A percentile compares a stretch with the other conserved stretches of the same genome.
phyloP scores from a whole-genome alignment of 176 grass and related monocot species.

The Saccharum officinarum region DNA sequence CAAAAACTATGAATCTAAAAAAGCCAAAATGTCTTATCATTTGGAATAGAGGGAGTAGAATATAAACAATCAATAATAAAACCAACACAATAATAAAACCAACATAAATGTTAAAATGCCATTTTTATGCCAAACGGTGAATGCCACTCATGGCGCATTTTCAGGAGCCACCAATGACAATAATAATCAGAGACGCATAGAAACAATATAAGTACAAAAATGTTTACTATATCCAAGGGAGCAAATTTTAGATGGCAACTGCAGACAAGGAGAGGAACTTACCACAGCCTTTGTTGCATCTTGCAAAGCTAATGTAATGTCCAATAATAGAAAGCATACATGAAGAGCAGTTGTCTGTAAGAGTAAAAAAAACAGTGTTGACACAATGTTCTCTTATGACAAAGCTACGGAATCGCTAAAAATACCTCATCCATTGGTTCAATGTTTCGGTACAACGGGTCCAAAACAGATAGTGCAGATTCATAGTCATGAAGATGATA shows the following conservation, averaged over 20 bases:
- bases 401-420: slow-evolving; percentile 9
- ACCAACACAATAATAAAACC: background rate
- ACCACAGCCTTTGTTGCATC: slow-evolving; percentile 80
- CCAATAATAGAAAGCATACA: slow-evolving; percentile 88
- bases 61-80: background rate
- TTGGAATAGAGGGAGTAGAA: background rate
- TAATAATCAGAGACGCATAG: slow-evolving; percentile 9
- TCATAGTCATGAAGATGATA: slow-evolving; percentile 81
- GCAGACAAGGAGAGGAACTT: slow-evolving; percentile 43
- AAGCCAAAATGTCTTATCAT: too few species aligned
- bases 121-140: slow-evolving; percentile 11
- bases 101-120: background rate
- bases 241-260: slow-evolving; percentile 6
- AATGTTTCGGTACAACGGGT: slow-evolving; percentile 73
- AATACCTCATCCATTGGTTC: slow-evolving; percentile 91
- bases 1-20: too few species aligned
- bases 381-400: background rate
- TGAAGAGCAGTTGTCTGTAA: slow-evolving; percentile 84
- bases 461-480: slow-evolving; percentile 63
- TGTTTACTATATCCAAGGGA: background rate
- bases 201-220: background rate
- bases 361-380: slow-evolving; percentile 32
- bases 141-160: background rate
- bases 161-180: slow-evolving; percentile 5
- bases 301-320: slow-evolving; percentile 78